Evolutionary conservation across 2,329 filamentous ascomycete species (phyloP).

Genomic region (Chaetomiaceae sp.): DNA sequence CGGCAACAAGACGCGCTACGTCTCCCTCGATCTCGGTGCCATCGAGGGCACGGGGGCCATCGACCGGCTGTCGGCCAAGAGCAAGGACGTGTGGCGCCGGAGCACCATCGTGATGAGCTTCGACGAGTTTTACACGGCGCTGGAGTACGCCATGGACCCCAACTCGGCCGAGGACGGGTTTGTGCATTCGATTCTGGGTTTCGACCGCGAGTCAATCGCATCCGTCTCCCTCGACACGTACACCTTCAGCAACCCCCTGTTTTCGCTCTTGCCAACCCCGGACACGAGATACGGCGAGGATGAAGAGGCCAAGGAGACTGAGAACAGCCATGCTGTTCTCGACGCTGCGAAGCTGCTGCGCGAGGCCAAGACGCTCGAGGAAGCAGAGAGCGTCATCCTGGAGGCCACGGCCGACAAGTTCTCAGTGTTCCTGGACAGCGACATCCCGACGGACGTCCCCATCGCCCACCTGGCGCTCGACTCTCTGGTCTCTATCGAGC

Average conservation of each 20-base stretch:
- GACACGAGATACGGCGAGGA: neutral
- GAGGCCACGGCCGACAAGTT: conserved; percentile 21
- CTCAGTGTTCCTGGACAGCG: conserved; percentile 17
- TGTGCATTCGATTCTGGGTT: neutral
- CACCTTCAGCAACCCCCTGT: neutral
- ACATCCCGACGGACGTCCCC: conserved; percentile 19
- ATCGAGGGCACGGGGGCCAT: neutral
- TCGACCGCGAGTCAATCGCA: neutral
- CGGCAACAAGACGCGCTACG: neutral
- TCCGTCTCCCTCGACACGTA: neutral
- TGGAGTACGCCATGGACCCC: neutral
- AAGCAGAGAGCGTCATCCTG: conserved; percentile 18
- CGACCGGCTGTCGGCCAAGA: neutral
- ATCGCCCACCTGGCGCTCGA: neutral
- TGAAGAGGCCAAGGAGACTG: neutral
- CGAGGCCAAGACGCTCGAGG: conserved; percentile 2
- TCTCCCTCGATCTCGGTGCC: neutral
- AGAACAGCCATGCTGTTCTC: neutral
- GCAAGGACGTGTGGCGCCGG: neutral
- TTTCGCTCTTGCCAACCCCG: neutral
- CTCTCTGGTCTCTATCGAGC: conserved; percentile 4
- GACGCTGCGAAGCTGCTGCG: neutral
- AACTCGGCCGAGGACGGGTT: neutral
- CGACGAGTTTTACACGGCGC: neutral
- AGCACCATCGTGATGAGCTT: neutral